Evolutionary conservation across 176 grass and related monocot genomes (phyloP), one percentile per base, ranked within the genome.

Genomic region (Oryza rufipogon): DNA sequence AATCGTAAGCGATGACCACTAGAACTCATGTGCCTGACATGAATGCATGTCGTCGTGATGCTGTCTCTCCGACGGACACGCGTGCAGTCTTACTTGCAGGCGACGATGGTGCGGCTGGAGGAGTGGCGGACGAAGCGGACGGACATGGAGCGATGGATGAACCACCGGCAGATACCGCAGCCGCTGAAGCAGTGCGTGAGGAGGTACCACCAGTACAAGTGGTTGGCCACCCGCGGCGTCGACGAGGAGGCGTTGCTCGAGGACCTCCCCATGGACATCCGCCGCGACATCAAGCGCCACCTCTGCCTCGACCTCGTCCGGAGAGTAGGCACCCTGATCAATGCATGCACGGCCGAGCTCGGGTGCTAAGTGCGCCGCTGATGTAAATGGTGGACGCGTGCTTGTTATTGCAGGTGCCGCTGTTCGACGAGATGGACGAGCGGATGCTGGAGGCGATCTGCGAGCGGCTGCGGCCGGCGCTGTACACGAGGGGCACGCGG

Each of bases 381-480:
- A 56, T 14, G 73, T 4, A n/a, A n/a, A 41, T 74, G 45, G 20
- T 44, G 42, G 16, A 0, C 1, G 33, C 32, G 34, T 39, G 49
- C 14, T 44, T 44, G 4, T 26, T 26, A 26, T 56, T 56, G 16
- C 46, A 89, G 86, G 94, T 99, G 16, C 96, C 96, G 0, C 78
- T 99, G 44, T 99, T 99, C 90, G 96, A 95, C 86, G 93, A 99
- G 84, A 99, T 99, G 96, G 96, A 98, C 71, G 89, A 96, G 71
- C 86, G 81, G 74, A 99, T 87, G 93, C 91, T 96, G 80, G 96
- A 99, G 72, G 96, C 96, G 1, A 99, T 99, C 84, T 99, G 96
- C 88, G 96, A 96, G 86, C 85, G 96, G 11, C 91, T 99, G 49
- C 76, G 87, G n/a, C 96, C 93, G 36, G 89, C 93, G 69, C 91